Conservation (phyloP, 805 yeast species). For the Scheffersomyces ergatensis region DNA sequence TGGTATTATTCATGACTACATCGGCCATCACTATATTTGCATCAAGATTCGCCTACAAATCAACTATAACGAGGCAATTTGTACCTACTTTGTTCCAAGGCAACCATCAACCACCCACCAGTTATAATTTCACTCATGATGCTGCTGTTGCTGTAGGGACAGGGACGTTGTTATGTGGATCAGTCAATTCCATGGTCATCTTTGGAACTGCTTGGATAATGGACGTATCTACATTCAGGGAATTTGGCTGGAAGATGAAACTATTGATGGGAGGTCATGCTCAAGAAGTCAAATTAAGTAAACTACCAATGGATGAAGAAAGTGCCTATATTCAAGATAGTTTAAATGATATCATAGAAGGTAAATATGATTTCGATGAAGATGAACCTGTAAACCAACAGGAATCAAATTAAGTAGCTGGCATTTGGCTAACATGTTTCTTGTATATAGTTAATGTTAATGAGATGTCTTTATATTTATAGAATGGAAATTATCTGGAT, state of each 20-base stretch:
- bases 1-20: conserved; percentile 68
- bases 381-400: too few species aligned
- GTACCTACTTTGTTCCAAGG: conserved; percentile 78
- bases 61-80: conserved; percentile 70
- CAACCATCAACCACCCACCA: conserved; percentile 80
- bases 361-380: conserved; percentile 29
- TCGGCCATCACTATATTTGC: conserved; percentile 71
- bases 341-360: conserved; percentile 48
- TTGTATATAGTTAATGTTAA: too few species aligned
- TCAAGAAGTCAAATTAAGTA: conserved; percentile 45
- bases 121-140: conserved; percentile 72
- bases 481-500: too few species aligned
- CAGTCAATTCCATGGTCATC: conserved; percentile 68
- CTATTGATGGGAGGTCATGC: conserved; percentile 65
- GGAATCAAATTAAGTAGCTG: too few species aligned
- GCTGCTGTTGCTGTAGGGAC: conserved; percentile 83
- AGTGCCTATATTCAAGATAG: conserved; percentile 55
- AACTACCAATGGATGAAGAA: conserved; percentile 53
- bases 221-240: conserved; percentile 67
- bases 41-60: conserved; percentile 71
- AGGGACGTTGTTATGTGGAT: conserved; percentile 72
- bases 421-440: too few species aligned
- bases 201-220: conserved; percentile 78
- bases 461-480: too few species aligned
- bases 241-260: conserved; percentile 71